Conservation (phyloP, 768 basidiomycete genomes). For the Termitomyces sp. region DNA sequence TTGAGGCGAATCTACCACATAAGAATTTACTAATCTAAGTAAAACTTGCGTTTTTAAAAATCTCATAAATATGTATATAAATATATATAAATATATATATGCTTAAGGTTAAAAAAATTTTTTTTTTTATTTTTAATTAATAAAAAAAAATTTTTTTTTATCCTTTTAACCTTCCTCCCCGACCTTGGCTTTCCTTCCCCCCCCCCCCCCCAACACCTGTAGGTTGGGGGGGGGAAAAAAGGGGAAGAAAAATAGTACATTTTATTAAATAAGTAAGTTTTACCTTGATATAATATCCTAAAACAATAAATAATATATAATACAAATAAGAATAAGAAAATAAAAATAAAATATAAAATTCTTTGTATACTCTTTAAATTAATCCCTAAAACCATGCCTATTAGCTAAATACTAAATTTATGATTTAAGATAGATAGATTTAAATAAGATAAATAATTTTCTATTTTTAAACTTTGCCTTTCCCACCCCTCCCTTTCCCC, state of each 20-base stretch:
- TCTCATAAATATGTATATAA: slow-evolving; percentile 10
- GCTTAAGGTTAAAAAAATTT: no score
- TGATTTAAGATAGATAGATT: not conserved
- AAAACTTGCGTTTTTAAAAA: slow-evolving; percentile 10
- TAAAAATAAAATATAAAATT: not conserved
- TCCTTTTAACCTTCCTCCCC: no score
- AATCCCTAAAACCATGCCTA: not conserved
- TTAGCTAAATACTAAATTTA: not conserved
- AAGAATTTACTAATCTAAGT: slow-evolving; percentile 14
- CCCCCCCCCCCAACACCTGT: no score
- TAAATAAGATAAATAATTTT: not conserved
- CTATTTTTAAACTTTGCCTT: no score
- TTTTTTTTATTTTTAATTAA: no score
- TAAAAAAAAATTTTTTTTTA: no score
- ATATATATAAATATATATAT: no score
- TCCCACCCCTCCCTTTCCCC: no score
- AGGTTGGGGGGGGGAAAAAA: no score
- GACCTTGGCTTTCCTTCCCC: no score
- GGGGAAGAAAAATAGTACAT: not conserved
- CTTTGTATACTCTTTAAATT: not conserved
- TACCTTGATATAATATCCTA: not conserved
- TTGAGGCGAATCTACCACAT: slow-evolving; percentile 11
- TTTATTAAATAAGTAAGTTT: not conserved
- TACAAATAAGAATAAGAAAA: not conserved
- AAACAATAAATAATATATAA: not conserved